Conservation (phyloP, 371 early-diverging fungal genomes). For the Batkoa obscura region DNA sequence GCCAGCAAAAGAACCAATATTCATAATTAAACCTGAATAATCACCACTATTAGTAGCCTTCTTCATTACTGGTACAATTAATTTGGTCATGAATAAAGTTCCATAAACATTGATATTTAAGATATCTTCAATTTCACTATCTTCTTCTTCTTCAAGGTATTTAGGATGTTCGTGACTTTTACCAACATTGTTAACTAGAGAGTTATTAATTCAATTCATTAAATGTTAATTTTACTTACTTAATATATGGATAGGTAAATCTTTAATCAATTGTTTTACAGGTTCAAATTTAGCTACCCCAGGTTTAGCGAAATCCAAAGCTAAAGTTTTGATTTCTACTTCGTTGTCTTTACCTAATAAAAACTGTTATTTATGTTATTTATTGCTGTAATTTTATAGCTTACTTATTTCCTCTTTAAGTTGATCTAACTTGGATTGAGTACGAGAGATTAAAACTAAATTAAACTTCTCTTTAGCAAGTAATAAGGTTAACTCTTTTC, state of each 20-base stretch:
- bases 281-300: conserved; percentile 38
- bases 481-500: conserved; percentile 82
- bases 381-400: not conserved
- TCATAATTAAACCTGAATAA: conserved; percentile 63
- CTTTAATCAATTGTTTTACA: conserved; percentile 30
- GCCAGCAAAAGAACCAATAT: conserved; percentile 86
- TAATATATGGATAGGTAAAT: conserved; percentile 45
- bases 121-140: conserved; percentile 42
- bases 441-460: conserved; percentile 75
- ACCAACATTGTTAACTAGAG: conserved; percentile 81
- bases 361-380: not conserved
- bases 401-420: conserved; percentile 52
- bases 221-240: conserved; percentile 14
- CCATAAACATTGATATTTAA: conserved; percentile 78
- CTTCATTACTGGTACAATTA: conserved; percentile 61
- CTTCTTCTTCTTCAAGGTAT: conserved; percentile 56
- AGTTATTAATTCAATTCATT: not conserved
- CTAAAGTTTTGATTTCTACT: conserved; percentile 47
- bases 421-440: conserved; percentile 58
- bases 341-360: conserved; percentile 26
- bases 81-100: conserved; percentile 62
- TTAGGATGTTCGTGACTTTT: conserved; percentile 74
- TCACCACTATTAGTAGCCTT: conserved; percentile 9
- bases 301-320: conserved; percentile 68
- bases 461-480: conserved; percentile 75